phyloP scores from a whole-genome alignment of 2,329 filamentous ascomycete genomes.

The Bipolaris sorokiniana region DNA sequence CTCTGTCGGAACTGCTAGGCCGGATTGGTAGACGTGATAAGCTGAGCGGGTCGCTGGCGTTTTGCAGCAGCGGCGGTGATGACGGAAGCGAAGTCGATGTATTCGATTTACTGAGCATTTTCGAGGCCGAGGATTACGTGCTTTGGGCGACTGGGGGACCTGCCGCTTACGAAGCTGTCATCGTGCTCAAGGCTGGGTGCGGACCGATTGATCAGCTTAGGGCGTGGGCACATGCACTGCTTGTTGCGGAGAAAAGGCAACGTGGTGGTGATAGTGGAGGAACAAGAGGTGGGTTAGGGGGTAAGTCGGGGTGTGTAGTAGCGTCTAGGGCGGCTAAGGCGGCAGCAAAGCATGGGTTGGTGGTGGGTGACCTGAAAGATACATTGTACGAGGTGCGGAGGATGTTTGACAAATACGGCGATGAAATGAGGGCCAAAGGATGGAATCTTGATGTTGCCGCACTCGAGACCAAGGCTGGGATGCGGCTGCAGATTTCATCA shows the following conservation, averaged over 20 bases:
- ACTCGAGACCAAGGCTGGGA: constrained; percentile 68
- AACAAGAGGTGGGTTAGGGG: not conserved
- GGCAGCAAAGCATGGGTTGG: constrained; percentile 49
- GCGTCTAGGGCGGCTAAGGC: not conserved
- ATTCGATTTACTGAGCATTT: constrained; percentile 58
- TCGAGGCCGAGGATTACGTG: constrained; percentile 63
- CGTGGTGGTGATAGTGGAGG: constrained; percentile 1
- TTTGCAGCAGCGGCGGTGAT: no score
- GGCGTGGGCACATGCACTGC: constrained; percentile 67
- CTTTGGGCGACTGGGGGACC: constrained; percentile 57
- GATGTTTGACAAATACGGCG: constrained; percentile 56
- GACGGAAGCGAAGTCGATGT: constrained; percentile 45
- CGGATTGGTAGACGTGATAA: constrained; percentile 35
- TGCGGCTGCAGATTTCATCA: constrained; percentile 31
- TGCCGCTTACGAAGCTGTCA: constrained; percentile 52
- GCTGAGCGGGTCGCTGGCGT: constrained; percentile 32
- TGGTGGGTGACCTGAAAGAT: constrained; percentile 49
- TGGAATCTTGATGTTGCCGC: constrained; percentile 71
- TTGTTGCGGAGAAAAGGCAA: constrained; percentile 49
- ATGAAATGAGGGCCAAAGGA: constrained; percentile 56
- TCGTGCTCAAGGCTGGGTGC: constrained; percentile 68
- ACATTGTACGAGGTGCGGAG: constrained; percentile 48
- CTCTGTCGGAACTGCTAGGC: constrained; percentile 47
- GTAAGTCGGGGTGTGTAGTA: constrained; percentile 24
- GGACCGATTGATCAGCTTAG: constrained; percentile 60